Evolutionary conservation across 306 rosid genomes (phyloP).

Genomic region (Rosa lucieae): DNA sequence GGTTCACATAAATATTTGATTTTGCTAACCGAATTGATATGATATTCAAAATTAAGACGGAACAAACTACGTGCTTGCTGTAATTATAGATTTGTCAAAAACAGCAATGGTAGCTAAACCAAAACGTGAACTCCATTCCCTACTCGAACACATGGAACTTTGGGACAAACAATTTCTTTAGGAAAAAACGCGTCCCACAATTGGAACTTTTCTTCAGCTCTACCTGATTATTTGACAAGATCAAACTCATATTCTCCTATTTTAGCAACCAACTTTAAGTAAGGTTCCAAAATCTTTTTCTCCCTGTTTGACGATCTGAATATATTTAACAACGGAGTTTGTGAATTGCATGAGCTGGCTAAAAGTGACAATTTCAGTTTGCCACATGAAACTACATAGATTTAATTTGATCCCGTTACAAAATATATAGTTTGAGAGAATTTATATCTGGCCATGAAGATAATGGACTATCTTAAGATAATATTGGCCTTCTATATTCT

Average conservation of each 20-base stretch:
- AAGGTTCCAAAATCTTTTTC: too few species aligned
- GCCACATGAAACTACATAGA: not conserved
- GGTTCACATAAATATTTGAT: too few species aligned
- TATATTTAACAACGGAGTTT: not conserved
- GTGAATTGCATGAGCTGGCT: not conserved
- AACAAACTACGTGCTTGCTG: not conserved
- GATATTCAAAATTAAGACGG: not conserved
- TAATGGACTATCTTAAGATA: too few species aligned
- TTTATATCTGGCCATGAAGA: too few species aligned
- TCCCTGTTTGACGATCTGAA: not conserved
- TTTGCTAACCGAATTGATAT: not conserved
- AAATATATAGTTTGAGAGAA: too few species aligned
- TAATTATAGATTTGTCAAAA: too few species aligned
- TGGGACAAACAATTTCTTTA: not conserved
- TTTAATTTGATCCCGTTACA: too few species aligned
- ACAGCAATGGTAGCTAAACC: not conserved
- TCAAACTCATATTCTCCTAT: not conserved
- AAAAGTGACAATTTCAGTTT: not conserved
- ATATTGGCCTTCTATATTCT: too few species aligned
- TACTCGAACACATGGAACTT: not conserved
- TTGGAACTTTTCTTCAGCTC: not conserved
- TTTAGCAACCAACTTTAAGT: not conserved
- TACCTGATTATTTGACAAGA: not conserved
- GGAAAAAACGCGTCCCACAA: not conserved
- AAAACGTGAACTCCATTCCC: not conserved